phyloP scores from a whole-genome alignment of 345 rosid species.

The Heritiera fomes region DNA sequence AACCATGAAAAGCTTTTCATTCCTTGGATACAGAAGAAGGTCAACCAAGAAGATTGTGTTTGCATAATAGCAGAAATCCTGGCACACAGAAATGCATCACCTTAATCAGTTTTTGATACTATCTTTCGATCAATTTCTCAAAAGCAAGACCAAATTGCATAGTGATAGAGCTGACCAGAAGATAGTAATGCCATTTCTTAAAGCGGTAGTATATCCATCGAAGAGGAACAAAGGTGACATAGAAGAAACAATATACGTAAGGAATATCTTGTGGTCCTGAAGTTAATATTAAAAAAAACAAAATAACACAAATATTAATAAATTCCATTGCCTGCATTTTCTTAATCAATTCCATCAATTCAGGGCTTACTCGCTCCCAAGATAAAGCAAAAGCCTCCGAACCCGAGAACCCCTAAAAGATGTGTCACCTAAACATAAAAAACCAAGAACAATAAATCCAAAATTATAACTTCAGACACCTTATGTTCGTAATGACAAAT shows the following conservation, averaged over 20 bases:
- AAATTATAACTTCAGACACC: slow-evolving; percentile 14
- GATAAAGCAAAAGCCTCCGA: slow-evolving; percentile 90
- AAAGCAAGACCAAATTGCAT: not conserved
- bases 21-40: slow-evolving; percentile 75
- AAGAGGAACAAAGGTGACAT: slow-evolving; percentile 81
- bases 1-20: slow-evolving; percentile 93
- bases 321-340: slow-evolving; percentile 6
- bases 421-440: slow-evolving; percentile 66
- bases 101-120: not conserved
- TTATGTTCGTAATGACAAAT: not conserved
- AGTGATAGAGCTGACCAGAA: slow-evolving; percentile 58
- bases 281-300: slow-evolving; percentile 7
- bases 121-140: not conserved
- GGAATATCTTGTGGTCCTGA: slow-evolving; percentile 92
- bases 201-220: slow-evolving; percentile 96
- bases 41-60: slow-evolving; percentile 89
- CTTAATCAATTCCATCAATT: slow-evolving; percentile 21
- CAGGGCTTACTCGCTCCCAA: slow-evolving; percentile 78
- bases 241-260: slow-evolving; percentile 80
- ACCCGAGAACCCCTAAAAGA: slow-evolving; percentile 86
- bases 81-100: slow-evolving; percentile 26
- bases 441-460: slow-evolving; percentile 12
- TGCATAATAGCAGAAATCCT: slow-evolving; percentile 99
- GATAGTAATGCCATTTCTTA: slow-evolving; percentile 98
- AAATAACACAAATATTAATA: slow-evolving; percentile 18